These are phyloP conservation scores for Gossypium raimondii DNA, from an alignment of 345 rosid genomes.

Conservation along the genomic window DNA sequence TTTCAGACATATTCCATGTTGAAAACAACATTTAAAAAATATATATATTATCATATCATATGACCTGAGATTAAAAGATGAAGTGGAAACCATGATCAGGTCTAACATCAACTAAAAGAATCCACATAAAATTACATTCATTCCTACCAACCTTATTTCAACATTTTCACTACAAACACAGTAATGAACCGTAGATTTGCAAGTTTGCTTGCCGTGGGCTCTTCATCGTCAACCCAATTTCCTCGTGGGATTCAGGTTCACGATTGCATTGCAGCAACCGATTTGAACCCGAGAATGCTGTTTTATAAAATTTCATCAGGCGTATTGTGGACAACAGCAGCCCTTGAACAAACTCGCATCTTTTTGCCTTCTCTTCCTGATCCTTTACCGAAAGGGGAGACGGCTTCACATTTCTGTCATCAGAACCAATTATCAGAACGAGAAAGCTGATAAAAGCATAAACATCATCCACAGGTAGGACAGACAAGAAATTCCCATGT, in stretches of 20 bases:
- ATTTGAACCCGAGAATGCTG: not conserved
- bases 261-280: constrained; percentile 1
- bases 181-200: constrained; percentile 23
- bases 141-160: not conserved
- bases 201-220: not conserved
- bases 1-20: not conserved
- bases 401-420: constrained; percentile 39
- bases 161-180: constrained; percentile 23
- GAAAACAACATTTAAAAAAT: not conserved
- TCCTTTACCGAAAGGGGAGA: constrained; percentile 65
- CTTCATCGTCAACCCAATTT: not conserved
- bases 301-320: constrained; percentile 46
- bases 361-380: constrained; percentile 65
- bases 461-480: not conserved
- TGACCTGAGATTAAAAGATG: not conserved
- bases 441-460: not conserved
- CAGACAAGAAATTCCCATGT: not conserved
- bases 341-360: constrained; percentile 65
- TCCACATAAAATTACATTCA: not conserved
- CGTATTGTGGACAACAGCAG: constrained; percentile 61
- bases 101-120: not conserved
- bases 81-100: not conserved
- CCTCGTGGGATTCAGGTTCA: not conserved
- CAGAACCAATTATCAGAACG: not conserved
- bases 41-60: not conserved